Base-by-base conservation (phyloP, 306 rosid species). In the Sesbania bispinosa region DNA sequence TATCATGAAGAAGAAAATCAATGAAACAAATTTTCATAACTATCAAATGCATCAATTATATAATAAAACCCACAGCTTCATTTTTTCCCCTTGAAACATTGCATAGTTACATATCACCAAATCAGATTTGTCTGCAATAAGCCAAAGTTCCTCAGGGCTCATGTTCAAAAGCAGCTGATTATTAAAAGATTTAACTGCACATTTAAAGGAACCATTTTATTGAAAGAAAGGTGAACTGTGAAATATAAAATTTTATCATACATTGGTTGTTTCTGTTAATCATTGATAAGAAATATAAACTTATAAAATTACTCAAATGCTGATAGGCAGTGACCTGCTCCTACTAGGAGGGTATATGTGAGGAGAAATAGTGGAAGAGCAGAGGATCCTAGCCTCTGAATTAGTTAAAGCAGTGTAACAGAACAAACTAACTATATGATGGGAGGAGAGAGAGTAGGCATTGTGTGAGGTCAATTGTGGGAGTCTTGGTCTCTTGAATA, bases 1-100 rank as follows among this genome's bases (percentile, higher is more conserved):
- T 67, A 67, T 75, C 77, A 58, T 52, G 65, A 59, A 61, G 45
- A 35, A 69, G 36, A 19, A 65, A 71, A 50, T 7, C 38, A 67
- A 72, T 66, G 62, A 67, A 59, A 75, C 29, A 26, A 5, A 3
- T 6, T 46, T 60, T 67, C 67, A 20, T 61, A 50, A 62, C 58
- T 35, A 53, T 27, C 39, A 77, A 78, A 74, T 57, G 29, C 29
- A 35, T 48, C 57, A 52, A 63, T 7, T 41, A 48, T 46, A 54
- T 18, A 10, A 47, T 21, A 42, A 55, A 69, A 30, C 21, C 35
- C 21, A 20, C 2, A n/a, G 52, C 3, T 47, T 51, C n/a, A n/a
- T n/a, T 30, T 19, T 64, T 15, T 13, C 27, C 5, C 0, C 42
- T 18, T 19, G 54, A 70, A 42, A 75, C 36, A 42, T 27, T 62